Evolutionary conservation across 2,329 filamentous ascomycete genomes (phyloP).

Genomic region (Tolypocladium tundrense): DNA sequence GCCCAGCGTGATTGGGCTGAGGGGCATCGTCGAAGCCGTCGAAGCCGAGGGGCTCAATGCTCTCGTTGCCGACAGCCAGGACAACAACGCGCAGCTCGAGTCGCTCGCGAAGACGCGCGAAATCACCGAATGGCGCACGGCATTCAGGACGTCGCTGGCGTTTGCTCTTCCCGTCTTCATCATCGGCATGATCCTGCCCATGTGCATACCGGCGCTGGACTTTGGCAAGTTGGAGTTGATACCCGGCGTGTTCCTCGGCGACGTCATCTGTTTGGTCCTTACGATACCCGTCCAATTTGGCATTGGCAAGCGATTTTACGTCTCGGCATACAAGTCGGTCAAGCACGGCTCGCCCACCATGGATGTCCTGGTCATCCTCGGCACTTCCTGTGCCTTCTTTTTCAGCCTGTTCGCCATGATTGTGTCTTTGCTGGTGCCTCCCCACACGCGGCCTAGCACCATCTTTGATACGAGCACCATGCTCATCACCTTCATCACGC

Average conservation of each 20-base stretch:
- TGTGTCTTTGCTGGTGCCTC: slow-evolving; percentile 64
- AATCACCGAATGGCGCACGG: slow-evolving; percentile 82
- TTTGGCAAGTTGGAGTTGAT: slow-evolving; percentile 60
- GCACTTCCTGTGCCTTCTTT: slow-evolving; percentile 91
- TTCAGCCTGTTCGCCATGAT: slow-evolving; percentile 85
- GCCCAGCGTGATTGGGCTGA: slow-evolving; percentile 62
- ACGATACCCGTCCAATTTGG: slow-evolving; percentile 95
- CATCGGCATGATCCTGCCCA: slow-evolving; percentile 88
- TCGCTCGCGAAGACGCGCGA: slow-evolving; percentile 94
- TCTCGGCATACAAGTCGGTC: slow-evolving; percentile 85
- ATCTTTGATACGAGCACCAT: slow-evolving; percentile 98
- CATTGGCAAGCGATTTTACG: slow-evolving; percentile 87
- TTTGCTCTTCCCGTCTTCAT: slow-evolving; percentile 89
- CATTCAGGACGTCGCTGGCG: slow-evolving; percentile 64
- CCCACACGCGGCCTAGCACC: slow-evolving; percentile 72
- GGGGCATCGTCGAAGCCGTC: slow-evolving; percentile 70
- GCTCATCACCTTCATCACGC: slow-evolving; percentile 90
- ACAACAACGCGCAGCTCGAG: slow-evolving; percentile 94
- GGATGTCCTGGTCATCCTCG: slow-evolving; percentile 91
- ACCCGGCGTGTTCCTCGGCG: slow-evolving; percentile 76
- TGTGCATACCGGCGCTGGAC: slow-evolving; percentile 67
- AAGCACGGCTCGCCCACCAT: slow-evolving; percentile 90
- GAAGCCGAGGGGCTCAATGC: slow-evolving; percentile 83
- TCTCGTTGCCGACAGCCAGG: slow-evolving; percentile 78
- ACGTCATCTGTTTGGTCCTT: slow-evolving; percentile 70